These are phyloP conservation scores for Solioccasus polychromus DNA, from an alignment of 768 basidiomycete species.

Conservation along the genomic window DNA sequence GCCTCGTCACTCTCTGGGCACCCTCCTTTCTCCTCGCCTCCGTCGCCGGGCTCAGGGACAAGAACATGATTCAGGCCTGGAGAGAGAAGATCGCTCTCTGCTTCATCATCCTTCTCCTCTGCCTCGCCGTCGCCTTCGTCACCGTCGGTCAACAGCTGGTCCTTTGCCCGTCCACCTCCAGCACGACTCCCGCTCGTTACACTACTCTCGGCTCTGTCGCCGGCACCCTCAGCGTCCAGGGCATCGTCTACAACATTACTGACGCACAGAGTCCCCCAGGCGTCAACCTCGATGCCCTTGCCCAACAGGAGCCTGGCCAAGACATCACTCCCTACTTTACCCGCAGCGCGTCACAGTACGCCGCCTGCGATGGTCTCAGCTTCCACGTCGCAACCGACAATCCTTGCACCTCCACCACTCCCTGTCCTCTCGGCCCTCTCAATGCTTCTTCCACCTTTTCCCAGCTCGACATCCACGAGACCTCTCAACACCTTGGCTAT, in stretches of 20 bases:
- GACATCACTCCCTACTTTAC: constrained; percentile 90
- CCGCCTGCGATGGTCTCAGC: constrained; percentile 57
- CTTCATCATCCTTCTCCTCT: constrained; percentile 77
- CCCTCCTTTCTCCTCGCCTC: constrained; percentile 72
- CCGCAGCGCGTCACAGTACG: constrained; percentile 63
- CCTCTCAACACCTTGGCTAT: constrained; percentile 75
- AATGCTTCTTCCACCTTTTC: constrained; percentile 54
- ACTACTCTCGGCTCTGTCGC: constrained; percentile 52
- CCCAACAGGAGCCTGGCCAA: constrained; percentile 61
- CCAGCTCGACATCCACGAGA: constrained; percentile 63
- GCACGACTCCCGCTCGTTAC: constrained; percentile 42
- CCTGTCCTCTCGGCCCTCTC: constrained; percentile 68
- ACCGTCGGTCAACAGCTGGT: constrained; percentile 94
- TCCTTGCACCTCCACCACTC: constrained; percentile 59
- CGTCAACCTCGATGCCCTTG: constrained; percentile 59
- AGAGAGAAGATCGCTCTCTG: constrained; percentile 95
- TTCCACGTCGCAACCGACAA: constrained; percentile 71
- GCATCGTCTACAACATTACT: constrained; percentile 74
- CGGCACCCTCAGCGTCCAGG: constrained; percentile 74
- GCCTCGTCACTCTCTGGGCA: constrained; percentile 87
- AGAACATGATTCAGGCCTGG: constrained; percentile 84
- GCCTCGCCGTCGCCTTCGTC: constrained; percentile 79
- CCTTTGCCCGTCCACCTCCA: constrained; percentile 69
- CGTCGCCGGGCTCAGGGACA: constrained; percentile 79
- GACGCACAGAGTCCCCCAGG: constrained; percentile 40